A percentile compares a stretch with the other conserved stretches of the same genome.
Evolutionary conservation across 2,329 filamentous ascomycete genomes (phyloP).

Genomic region (Fusarium pseudocircinatum): DNA sequence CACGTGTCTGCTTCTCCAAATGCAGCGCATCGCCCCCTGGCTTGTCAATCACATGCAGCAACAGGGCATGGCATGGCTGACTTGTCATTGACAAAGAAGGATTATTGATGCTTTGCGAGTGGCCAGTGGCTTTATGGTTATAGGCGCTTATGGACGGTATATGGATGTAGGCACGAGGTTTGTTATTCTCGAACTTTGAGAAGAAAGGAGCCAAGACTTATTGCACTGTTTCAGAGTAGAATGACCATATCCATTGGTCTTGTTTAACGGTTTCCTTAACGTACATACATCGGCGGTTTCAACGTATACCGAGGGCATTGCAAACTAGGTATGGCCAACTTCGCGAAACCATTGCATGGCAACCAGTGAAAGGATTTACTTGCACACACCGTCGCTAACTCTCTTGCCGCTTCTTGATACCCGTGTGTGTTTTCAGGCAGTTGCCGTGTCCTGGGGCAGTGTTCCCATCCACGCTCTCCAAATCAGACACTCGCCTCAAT

Average conservation of each 20-base stretch:
- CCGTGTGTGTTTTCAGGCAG: no score
- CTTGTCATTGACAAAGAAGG: neutral
- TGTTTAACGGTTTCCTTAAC: neutral
- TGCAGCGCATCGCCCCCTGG: slow-evolving; percentile 9
- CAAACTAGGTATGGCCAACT: neutral
- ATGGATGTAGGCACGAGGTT: neutral
- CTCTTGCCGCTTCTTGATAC: neutral
- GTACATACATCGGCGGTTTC: neutral
- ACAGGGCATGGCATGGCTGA: neutral
- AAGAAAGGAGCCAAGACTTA: neutral
- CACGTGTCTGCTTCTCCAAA: slow-evolving; percentile 22
- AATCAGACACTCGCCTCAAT: neutral
- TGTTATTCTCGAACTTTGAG: neutral
- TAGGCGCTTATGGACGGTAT: neutral
- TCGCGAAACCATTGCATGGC: neutral
- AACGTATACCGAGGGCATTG: neutral
- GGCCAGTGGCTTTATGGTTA: neutral
- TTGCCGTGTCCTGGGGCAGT: neutral
- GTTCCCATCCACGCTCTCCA: neutral
- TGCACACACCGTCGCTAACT: neutral
- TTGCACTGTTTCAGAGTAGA: neutral
- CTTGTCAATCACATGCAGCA: slow-evolving; percentile 21
- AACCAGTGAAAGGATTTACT: neutral
- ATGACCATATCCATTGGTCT: no score
- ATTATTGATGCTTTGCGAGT: neutral